Base-by-base conservation (phyloP, 345 rosid genomes). In the Eucalyptus paniculata region DNA sequence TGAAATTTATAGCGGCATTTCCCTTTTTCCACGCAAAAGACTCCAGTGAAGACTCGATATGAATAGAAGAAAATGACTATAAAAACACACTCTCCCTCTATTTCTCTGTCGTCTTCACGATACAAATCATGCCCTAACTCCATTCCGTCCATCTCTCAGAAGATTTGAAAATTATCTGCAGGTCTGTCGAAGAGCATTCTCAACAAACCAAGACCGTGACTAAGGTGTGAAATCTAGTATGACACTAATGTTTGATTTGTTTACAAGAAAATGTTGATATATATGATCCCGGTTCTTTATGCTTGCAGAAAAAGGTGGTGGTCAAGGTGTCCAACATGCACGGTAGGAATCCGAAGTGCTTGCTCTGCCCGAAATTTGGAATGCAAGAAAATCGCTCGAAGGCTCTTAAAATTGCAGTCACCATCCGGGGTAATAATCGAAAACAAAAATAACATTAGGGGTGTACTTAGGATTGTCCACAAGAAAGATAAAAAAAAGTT, bases 281-380 rank as follows among this genome's bases (percentile, higher is more conserved):
- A 60, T 28, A 28, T 60, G 32, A 12, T 28, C 16, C 13, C 32
- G 69, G 69, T 28, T 60, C 69, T 12, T 28, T 60, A 60, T 60
- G 69, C 69, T 50, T 60, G 89, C 91, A 92, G 92, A 90, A 91
- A 91, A 92, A 91, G 92, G 58, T 90, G 67, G 90, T 88, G 53
- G 86, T 93, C 54, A 89, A 77, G 69, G 45, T 44, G 45, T 44
- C 10, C 45, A 44, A 44, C 45, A 8, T 45, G 44, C 2, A 42
- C 44, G 44, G 44, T 42, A 42, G 44, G 42, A 40, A 40, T 40
- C 42, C 42, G 42, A 40, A 40, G 44, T 42, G 44, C 8, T 42
- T 2, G 44, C 44, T 42, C 44, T 42, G 44, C 44, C 44, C 44
- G 44, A 42, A 6, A 42, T 42, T 42, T 42, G 44, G 42, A 42